These are phyloP conservation scores for Sarocladium brachiariae DNA, from an alignment of 2,329 filamentous ascomycete genomes.

Conservation along the genomic window DNA sequence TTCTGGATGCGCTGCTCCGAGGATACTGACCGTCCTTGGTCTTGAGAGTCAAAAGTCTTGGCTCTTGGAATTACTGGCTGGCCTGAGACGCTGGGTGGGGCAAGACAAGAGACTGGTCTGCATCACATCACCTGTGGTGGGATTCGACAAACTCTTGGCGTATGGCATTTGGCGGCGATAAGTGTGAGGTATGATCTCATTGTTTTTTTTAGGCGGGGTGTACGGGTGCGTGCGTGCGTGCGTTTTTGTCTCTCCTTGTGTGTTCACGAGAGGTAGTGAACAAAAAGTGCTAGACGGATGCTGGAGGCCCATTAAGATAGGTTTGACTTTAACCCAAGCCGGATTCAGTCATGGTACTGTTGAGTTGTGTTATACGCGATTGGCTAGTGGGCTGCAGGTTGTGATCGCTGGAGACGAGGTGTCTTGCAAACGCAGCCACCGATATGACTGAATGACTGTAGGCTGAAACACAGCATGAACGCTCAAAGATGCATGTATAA, in stretches of 20 bases:
- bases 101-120: background rate
- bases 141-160: conserved; percentile 9
- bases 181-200: conserved; percentile 10
- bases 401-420: no score
- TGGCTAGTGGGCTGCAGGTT: no score
- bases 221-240: background rate
- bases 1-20: no score
- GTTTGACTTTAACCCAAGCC: background rate
- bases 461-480: no score
- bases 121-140: conserved; percentile 9
- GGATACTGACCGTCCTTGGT: no score
- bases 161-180: conserved; percentile 7
- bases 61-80: background rate
- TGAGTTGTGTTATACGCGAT: no score
- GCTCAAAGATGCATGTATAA: no score
- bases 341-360: background rate
- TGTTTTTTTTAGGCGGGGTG: background rate
- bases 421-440: no score
- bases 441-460: no score
- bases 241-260: no score
- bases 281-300: background rate
- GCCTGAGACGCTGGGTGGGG: background rate
- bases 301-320: background rate
- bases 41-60: no score
- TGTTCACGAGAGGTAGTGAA: background rate